phyloP scores from a whole-genome alignment of 202 grass and related monocot species.

The Carex arenaria region DNA sequence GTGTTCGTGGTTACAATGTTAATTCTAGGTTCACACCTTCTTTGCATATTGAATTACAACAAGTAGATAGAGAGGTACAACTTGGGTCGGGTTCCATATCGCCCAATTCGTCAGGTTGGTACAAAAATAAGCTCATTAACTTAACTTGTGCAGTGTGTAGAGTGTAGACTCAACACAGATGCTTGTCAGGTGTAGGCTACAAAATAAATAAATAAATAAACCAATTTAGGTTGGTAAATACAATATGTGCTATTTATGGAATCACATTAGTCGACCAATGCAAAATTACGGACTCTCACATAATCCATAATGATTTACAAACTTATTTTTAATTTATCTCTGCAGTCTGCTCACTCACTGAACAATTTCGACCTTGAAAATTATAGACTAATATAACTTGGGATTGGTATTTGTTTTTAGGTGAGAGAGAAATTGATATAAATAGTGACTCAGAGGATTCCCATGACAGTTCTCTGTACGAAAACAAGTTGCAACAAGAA shows the following conservation, averaged over 20 bases:
- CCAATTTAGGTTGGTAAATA: background rate
- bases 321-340: background rate
- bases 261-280: background rate
- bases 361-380: background rate
- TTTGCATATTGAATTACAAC: constrained; percentile 10
- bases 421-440: constrained; percentile 6
- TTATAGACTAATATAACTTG: background rate
- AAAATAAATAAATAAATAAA: background rate
- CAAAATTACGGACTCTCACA: background rate
- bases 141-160: background rate
- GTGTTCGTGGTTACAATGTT: background rate
- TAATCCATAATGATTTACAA: background rate
- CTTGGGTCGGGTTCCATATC: background rate
- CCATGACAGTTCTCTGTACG: background rate
- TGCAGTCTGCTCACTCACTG: background rate
- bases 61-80: background rate
- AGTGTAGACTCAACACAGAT: background rate
- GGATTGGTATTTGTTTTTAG: background rate
- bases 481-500: background rate
- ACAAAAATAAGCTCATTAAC: background rate
- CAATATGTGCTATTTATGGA: background rate
- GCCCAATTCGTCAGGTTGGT: constrained; percentile 9
- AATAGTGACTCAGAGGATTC: constrained; percentile 5
- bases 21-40: background rate
- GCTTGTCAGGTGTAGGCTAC: background rate